Evolutionary conservation across 805 yeast species (phyloP), one percentile per base, ranked within the genome.

Genomic region (Priceomyces haplophilus): DNA sequence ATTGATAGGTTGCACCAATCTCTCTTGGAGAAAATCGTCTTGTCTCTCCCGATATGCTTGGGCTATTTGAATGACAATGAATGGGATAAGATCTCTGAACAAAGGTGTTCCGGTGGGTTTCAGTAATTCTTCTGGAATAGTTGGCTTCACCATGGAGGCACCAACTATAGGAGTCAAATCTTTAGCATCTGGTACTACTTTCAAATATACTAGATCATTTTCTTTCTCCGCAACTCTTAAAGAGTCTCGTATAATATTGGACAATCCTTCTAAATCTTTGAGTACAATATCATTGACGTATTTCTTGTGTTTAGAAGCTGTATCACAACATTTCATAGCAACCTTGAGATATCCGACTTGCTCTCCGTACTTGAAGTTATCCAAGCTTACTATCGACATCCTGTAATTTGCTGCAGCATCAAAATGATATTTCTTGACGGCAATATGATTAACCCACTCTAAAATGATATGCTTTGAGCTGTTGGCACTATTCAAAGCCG

Each of bases 171-270:
- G 52, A 0, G 77, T 67, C 1, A 80, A 50, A 1, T 69, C 65
- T 0, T 55, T 44, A 6, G 50, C 53, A 1, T 47, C 51, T 0
- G 95, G 95, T 0, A 88, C 80, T 1, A 68, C 64, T 44, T 85
- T 82, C 31, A 86, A 62, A 59, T 88, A 87, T 4, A 90, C 81
- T 51, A 88, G 67, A 54, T 88, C 90, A 56, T 89, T 89, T 50
- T 89, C 97, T 49, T 81, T 75, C 49, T 85, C 88, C 0, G 90
- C 79, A 2, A 75, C 67, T 13, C 68, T 62, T 7, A 83, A 54
- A 1, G 73, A 68, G 1, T 68, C 72, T 7, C 62, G 55, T 1
- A 85, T 67, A 2, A 72, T 69, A 3, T 59, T 57, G 1, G 58
- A 49, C 15, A 90, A 69, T 0, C 82, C 80, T 13, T 62, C 51